Percentiles rank a stretch among this genome's conserved stretches.
Evolutionary conservation across 345 rosid species (phyloP).

Genomic region (Cardiospermum halicacabum): DNA sequence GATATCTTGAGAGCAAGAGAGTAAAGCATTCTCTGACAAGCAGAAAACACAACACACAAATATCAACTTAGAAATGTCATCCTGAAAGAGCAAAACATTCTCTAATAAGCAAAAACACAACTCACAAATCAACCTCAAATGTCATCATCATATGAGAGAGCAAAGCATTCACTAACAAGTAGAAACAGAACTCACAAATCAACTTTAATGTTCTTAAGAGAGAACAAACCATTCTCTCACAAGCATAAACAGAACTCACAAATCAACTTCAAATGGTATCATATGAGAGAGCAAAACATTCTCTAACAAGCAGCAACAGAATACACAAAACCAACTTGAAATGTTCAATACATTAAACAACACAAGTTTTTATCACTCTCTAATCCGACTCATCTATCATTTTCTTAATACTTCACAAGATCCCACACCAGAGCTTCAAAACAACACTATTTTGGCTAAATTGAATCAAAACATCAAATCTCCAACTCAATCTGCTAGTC

Average conservation of each 20-base stretch:
- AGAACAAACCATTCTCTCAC: constrained; percentile 61
- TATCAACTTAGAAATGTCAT: background rate
- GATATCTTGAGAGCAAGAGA: constrained; percentile 53
- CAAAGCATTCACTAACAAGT: no score
- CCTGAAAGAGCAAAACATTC: background rate
- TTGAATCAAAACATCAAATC: no score
- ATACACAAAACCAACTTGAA: background rate
- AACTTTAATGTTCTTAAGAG: no score
- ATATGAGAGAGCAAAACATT: background rate
- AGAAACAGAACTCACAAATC: no score
- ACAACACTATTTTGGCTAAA: no score
- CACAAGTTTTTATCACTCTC: background rate
- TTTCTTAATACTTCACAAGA: no score
- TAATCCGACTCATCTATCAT: background rate
- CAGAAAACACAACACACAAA: background rate
- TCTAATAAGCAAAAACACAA: no score
- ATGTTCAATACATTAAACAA: background rate
- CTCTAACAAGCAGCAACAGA: background rate
- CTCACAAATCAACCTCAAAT: no score
- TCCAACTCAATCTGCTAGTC: no score
- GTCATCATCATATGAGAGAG: no score
- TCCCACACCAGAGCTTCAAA: no score
- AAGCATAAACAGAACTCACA: constrained; percentile 7
- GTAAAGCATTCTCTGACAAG: constrained; percentile 58
- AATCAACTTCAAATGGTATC: background rate